A percentile compares a stretch with the other conserved stretches of the same genome.
Conservation (phyloP, 345 rosid genomes). For the Corymbia maculata region DNA sequence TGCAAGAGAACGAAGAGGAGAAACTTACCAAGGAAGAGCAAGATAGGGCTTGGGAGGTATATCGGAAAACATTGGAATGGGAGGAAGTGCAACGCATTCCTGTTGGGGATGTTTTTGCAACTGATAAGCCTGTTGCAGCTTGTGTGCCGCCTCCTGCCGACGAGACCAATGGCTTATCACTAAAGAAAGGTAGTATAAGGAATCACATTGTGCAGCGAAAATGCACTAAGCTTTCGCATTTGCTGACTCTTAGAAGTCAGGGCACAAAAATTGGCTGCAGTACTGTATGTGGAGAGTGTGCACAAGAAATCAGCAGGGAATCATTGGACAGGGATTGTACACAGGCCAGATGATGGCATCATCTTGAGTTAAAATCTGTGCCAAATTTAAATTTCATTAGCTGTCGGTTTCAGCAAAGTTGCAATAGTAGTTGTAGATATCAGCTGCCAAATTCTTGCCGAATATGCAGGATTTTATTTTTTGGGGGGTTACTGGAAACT, state of each 20-base stretch:
- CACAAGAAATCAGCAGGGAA: conserved; percentile 77
- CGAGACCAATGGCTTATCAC: conserved; percentile 5
- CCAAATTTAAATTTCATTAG: background rate
- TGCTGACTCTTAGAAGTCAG: conserved; percentile 92
- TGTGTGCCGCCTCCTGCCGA: conserved; percentile 11
- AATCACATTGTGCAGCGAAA: conserved; percentile 39
- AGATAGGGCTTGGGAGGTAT: conserved; percentile 99
- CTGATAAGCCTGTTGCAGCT: conserved; percentile 30
- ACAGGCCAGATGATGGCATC: background rate
- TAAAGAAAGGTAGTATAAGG: conserved; percentile 35
- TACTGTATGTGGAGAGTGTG: conserved; percentile 95
- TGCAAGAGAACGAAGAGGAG: conserved; percentile 99
- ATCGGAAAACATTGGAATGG: conserved; percentile 63
- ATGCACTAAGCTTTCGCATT: conserved; percentile 77
- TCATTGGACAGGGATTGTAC: conserved; percentile 22
- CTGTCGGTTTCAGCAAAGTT: background rate
- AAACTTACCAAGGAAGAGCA: conserved; percentile 96
- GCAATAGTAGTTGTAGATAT: background rate
- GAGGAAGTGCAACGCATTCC: conserved; percentile 84
- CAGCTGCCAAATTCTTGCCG: background rate
- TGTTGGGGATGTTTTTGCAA: conserved; percentile 32
- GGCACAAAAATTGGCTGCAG: conserved; percentile 62
- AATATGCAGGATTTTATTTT: background rate
- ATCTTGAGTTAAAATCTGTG: background rate
- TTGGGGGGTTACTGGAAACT: background rate